Conservation (phyloP, 768 basidiomycete species). For the Vishniacozyma victoriae region DNA sequence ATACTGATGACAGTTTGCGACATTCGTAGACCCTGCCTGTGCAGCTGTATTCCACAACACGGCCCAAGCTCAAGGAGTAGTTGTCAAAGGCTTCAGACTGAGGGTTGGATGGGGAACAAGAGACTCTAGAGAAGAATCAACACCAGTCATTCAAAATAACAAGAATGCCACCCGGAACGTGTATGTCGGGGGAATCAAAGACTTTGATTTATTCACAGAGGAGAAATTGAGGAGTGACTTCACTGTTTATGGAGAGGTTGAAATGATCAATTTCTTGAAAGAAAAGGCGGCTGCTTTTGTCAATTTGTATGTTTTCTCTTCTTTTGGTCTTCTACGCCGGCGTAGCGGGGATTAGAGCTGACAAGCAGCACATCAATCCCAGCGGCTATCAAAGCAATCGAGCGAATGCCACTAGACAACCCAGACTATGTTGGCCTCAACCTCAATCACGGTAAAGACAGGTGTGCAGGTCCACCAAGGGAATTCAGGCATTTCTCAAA, state of each 20-base stretch:
- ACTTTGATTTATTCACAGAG: slow-evolving; percentile 85
- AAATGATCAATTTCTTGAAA: slow-evolving; percentile 89
- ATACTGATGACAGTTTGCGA: slow-evolving; percentile 65
- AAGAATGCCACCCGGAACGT: slow-evolving; percentile 93
- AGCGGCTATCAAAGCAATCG: slow-evolving; percentile 81
- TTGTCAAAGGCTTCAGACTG: slow-evolving; percentile 83
- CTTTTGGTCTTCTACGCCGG: not conserved
- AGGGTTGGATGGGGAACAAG: slow-evolving; percentile 99
- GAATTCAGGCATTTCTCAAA: too few relatives aligned
- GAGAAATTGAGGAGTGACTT: slow-evolving; percentile 89
- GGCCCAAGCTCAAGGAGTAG: slow-evolving; percentile 80
- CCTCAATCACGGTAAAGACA: slow-evolving; percentile 90
- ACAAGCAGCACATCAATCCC: slow-evolving; percentile 24
- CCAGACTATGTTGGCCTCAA: slow-evolving; percentile 83
- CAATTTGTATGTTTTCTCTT: slow-evolving; percentile 38
- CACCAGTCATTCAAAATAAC: slow-evolving; percentile 77
- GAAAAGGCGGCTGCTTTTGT: slow-evolving; percentile 80
- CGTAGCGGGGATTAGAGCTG: not conserved
- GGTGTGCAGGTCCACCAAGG: slow-evolving; percentile 81
- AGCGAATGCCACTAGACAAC: slow-evolving; percentile 75
- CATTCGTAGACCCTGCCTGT: slow-evolving; percentile 87
- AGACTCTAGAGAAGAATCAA: slow-evolving; percentile 76
- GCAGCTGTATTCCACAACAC: slow-evolving; percentile 93
- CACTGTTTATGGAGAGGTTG: slow-evolving; percentile 92
- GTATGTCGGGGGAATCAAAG: slow-evolving; percentile 90